Evolutionary conservation across 2,329 filamentous ascomycete genomes (phyloP), one percentile per base, ranked within the genome.

Genomic region (Aspergillus pseudoviridinutans): DNA sequence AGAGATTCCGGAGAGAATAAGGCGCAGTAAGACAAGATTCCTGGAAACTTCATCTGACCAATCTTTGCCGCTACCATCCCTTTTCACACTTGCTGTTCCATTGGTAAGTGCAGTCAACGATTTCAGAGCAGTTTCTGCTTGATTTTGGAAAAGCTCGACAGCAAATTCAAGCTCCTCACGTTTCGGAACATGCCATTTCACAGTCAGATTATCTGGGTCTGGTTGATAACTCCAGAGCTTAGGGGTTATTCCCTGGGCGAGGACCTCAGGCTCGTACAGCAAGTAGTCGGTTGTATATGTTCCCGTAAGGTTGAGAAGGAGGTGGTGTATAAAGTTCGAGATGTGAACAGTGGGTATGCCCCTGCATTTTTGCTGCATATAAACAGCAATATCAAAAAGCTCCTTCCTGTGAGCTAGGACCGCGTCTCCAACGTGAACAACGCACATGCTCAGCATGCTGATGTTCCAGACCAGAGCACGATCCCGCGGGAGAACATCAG

Each of bases 31-130:
- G 12, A 93, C 90, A 56, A 99, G 82, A 64, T 96, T 91, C 55
- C 94, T 82, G 1, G 92, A 93, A 28, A 97, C 88, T 72, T 99
- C 95, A 71, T 99, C 94, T 0, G 93, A 97, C 94, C 94, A 99
- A 67, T 97, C 93, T 75, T 97, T 99, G 65, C 96, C 95, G 72
- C 93, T 96, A 41, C 94, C 94, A 64, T 92, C 93, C 56, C 93
- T 85, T 73, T 92, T 95, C 54, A 97, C 88, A 2, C 87, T 88
- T 1, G 92, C 88, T 38, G 88, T 84, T 49, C 91, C 87, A 60
- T 90, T 87, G 69, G 91, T 95, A n/a, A 99, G 82, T 7, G 87
- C 84, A 61, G 85, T 84, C 12, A 99, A 78, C 60, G 91, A 86
- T 57, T 87, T 80, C 59, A 93, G 83, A 1, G 93, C 92, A 44